Percentiles rank a stretch among this genome's conserved stretches.
These are phyloP conservation scores for Lecanoromycetidae sp. DNA, from an alignment of 2,329 filamentous ascomycete genomes.

Conservation along the genomic window DNA sequence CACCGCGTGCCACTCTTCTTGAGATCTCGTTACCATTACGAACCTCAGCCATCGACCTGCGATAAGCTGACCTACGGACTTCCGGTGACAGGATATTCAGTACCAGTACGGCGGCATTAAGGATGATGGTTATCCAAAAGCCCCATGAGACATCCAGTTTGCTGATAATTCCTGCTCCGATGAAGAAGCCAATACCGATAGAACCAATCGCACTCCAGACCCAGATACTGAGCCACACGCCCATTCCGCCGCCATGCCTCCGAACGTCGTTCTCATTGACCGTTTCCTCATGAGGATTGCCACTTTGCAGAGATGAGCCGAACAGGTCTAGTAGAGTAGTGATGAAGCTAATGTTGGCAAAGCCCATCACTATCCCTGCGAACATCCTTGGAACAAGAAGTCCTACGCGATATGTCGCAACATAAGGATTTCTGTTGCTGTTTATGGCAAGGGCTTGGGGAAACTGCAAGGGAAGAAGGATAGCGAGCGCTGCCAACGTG, in stretches of 20 bases:
- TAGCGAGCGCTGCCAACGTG: conserved; percentile 53
- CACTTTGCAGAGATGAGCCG: conserved; percentile 61
- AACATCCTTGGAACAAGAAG: conserved; percentile 52
- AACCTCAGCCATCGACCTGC: conserved; percentile 56
- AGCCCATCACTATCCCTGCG: conserved; percentile 58
- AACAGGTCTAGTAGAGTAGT: conserved; percentile 62
- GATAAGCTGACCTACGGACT: conserved; percentile 55
- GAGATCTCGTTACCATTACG: conserved; percentile 20
- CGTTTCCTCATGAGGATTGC: conserved; percentile 59
- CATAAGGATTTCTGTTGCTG: conserved; percentile 43
- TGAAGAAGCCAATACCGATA: conserved; percentile 57
- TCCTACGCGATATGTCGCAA: conserved; percentile 44
- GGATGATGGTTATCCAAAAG: conserved; percentile 59
- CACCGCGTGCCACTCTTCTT: conserved; percentile 51
- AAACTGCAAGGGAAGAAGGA: conserved; percentile 62
- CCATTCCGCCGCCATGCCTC: conserved; percentile 64
- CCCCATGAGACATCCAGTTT: conserved; percentile 56
- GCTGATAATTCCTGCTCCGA: conserved; percentile 59
- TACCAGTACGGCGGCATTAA: conserved; percentile 52
- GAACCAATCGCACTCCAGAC: conserved; percentile 66
- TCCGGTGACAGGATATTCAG: conserved; percentile 63
- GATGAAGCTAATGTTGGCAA: conserved; percentile 67
- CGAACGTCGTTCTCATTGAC: conserved; percentile 56
- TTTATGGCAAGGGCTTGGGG: conserved; percentile 60
- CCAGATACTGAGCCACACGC: conserved; percentile 68